Evolutionary conservation across 306 rosid species (phyloP).

Genomic region (Quercus agrifolia): DNA sequence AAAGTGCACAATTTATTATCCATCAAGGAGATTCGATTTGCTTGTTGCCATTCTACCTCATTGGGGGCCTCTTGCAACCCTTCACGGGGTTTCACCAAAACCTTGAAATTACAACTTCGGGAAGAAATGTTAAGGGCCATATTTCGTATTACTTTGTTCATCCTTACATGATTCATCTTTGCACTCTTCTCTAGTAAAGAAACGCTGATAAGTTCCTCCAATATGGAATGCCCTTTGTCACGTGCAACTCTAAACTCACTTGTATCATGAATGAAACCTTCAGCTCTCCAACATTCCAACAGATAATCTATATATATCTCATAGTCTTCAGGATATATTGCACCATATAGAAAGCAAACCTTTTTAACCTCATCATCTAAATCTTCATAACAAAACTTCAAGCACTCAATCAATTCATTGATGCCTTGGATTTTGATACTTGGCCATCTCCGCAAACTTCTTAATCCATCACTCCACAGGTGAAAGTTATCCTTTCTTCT

Average conservation of each 20-base stretch:
- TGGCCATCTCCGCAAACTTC: constrained; percentile 20
- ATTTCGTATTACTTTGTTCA: constrained; percentile 19
- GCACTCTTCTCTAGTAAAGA: constrained; percentile 2
- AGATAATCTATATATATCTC: constrained; percentile 16
- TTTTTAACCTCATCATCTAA: not conserved
- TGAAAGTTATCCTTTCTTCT: constrained; percentile 9
- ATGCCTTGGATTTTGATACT: not conserved
- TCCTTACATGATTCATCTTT: constrained; percentile 15
- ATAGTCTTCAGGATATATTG: constrained; percentile 20
- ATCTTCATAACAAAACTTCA: not conserved
- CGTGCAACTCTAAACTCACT: not conserved
- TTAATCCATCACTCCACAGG: constrained; percentile 22
- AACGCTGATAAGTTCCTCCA: not conserved
- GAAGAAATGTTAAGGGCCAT: constrained; percentile 20
- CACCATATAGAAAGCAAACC: not conserved
- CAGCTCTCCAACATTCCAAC: constrained; percentile 33
- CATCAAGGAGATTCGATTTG: no score
- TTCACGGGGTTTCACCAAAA: not conserved
- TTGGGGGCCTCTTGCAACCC: not conserved
- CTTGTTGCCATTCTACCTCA: not conserved
- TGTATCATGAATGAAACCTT: not conserved
- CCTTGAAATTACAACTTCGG: not conserved
- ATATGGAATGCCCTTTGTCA: not conserved
- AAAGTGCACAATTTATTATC: not conserved
- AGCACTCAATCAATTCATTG: not conserved